Percentiles rank a stretch among this genome's conserved stretches.
Evolutionary conservation across 2,329 filamentous ascomycete species (phyloP).

Genomic region (Orbilia blumenaviensis): DNA sequence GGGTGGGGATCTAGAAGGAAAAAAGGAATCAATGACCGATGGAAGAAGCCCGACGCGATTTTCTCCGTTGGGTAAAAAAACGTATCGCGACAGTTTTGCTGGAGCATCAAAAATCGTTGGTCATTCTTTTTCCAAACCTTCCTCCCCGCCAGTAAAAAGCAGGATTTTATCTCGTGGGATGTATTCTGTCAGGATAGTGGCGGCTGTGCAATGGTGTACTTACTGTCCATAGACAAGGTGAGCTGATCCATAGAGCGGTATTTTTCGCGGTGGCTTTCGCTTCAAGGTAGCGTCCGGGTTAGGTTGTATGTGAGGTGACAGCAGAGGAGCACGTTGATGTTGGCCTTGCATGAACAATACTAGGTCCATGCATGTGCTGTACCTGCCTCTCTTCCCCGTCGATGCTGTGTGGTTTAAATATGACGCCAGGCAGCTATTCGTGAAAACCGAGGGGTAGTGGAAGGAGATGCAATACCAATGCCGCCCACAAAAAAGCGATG

Average conservation of each 20-base stretch:
- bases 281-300: background rate
- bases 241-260: constrained; percentile 13
- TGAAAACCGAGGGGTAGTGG: background rate
- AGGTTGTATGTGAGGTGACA: constrained; percentile 36
- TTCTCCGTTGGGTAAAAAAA: constrained; percentile 1
- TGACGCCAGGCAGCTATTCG: constrained; percentile 25
- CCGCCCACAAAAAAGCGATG: background rate
- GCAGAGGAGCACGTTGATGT: constrained; percentile 33
- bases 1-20: constrained; percentile 8
- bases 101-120: constrained; percentile 13
- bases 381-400: constrained; percentile 40
- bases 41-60: constrained; percentile 18
- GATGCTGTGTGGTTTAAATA: constrained; percentile 17
- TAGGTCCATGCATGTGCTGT: constrained; percentile 50
- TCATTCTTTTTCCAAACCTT: background rate
- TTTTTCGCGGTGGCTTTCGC: constrained; percentile 11
- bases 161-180: constrained; percentile 28
- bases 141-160: constrained; percentile 26
- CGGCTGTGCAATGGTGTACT: constrained; percentile 39
- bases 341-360: constrained; percentile 53
- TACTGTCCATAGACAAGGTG: background rate
- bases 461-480: constrained; percentile 24
- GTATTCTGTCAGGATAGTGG: constrained; percentile 13
- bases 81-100: constrained; percentile 15
- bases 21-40: constrained; percentile 20